Conservation (phyloP, 768 basidiomycete species). For the Hericium coralloides region DNA sequence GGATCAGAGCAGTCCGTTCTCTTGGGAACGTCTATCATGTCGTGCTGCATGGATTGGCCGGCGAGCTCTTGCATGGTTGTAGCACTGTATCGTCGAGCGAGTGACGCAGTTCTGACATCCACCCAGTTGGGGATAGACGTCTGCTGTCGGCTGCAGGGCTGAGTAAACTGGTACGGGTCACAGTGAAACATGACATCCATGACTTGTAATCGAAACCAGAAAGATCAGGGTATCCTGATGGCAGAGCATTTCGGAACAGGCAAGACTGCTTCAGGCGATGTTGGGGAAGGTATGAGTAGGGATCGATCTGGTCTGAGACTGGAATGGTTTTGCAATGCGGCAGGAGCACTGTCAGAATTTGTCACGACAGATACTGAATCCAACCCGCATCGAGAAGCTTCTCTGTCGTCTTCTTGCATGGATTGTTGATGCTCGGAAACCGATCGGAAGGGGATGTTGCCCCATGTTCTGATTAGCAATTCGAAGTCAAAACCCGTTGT, state of each 20-base stretch:
- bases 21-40: constrained; percentile 53
- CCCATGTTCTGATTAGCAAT: neutral
- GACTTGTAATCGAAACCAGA: neutral
- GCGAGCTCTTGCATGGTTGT: neutral
- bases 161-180: no score
- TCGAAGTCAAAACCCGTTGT: neutral
- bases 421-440: constrained; percentile 30
- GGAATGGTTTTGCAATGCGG: constrained; percentile 45
- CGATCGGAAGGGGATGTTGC: constrained; percentile 39
- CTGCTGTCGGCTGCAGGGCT: no score
- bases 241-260: constrained; percentile 45
- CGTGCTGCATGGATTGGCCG: constrained; percentile 26
- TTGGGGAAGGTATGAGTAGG: constrained; percentile 65
- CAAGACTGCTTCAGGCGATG: constrained; percentile 46
- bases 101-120: no score
- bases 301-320: constrained; percentile 60
- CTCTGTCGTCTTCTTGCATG: constrained; percentile 29
- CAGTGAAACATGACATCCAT: no score
- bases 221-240: constrained; percentile 25
- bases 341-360: constrained; percentile 28
- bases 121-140: no score
- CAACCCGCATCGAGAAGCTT: constrained; percentile 22
- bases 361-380: constrained; percentile 1
- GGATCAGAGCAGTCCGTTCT: constrained; percentile 12
- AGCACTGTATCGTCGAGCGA: no score